Conservation (phyloP, 164 flowering plant genomes). For the Vitis rupestris region DNA sequence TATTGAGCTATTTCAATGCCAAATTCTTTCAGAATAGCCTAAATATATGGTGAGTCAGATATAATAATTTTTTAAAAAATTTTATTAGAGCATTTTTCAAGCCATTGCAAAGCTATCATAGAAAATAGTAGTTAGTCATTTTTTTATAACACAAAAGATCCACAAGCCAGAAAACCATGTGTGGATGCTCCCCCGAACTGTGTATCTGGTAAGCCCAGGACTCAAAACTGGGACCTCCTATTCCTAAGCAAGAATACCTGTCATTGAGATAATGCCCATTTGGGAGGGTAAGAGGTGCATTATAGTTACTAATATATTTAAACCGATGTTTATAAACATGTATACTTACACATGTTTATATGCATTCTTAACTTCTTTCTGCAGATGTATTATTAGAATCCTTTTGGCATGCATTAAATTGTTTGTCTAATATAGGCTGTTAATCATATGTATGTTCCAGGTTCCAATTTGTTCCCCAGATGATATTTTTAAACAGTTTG, state of each 20-base stretch:
- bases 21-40: conserved; percentile 56
- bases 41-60: conserved; percentile 66
- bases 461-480: conserved; percentile 92
- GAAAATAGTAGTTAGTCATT: no score
- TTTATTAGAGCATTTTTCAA: background rate
- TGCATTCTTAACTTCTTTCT: background rate
- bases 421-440: background rate
- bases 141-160: no score
- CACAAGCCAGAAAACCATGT: no score
- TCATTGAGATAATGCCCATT: no score
- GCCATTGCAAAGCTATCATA: background rate
- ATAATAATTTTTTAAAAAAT: background rate
- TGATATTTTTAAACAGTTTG: conserved; percentile 83
- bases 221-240: no score
- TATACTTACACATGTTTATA: background rate
- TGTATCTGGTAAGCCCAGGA: no score
- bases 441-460: conserved; percentile 38
- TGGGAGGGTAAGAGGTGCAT: no score
- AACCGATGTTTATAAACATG: background rate
- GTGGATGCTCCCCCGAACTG: no score
- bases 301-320: no score
- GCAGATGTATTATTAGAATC: background rate
- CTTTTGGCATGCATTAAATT: background rate
- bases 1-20: conserved; percentile 88
- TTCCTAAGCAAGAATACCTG: no score